Evolutionary conservation across 257 asterid species (phyloP).

Genomic region (Nicotiana otophora): DNA sequence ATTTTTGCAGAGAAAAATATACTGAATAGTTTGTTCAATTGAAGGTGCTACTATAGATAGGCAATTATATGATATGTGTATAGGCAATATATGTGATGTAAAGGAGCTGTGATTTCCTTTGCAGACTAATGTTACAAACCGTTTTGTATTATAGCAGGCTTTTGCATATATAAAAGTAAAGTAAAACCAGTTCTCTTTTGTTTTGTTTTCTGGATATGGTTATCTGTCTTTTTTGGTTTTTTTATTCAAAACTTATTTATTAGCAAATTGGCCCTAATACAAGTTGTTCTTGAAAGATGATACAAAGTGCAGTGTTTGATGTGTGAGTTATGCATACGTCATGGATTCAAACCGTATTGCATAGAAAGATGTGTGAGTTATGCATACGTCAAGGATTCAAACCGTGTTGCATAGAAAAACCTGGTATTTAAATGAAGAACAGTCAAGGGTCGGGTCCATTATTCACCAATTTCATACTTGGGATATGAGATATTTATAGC

Average conservation of each 20-base stretch:
- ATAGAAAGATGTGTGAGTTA: background rate
- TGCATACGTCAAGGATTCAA: background rate
- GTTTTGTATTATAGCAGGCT: background rate
- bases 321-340: background rate
- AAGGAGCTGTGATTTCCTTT: background rate
- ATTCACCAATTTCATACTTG: no score
- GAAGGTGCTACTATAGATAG: background rate
- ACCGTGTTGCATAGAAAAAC: background rate
- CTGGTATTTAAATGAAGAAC: background rate
- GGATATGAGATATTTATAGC: no score
- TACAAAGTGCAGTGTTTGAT: no score
- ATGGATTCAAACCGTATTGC: background rate
- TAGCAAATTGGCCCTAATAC: background rate
- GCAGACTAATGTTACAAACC: background rate
- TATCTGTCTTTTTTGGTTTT: background rate
- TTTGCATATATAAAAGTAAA: background rate
- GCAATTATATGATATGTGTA: background rate
- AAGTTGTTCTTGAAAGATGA: no score
- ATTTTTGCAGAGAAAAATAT: constrained; percentile 50
- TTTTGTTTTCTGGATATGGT: background rate
- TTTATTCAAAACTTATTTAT: background rate
- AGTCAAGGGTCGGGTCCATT: background rate
- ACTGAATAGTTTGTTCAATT: constrained; percentile 3
- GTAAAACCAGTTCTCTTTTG: background rate
- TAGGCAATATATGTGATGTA: background rate